phyloP scores from a whole-genome alignment of 306 rosid species.

The Citrullus colocynthis region DNA sequence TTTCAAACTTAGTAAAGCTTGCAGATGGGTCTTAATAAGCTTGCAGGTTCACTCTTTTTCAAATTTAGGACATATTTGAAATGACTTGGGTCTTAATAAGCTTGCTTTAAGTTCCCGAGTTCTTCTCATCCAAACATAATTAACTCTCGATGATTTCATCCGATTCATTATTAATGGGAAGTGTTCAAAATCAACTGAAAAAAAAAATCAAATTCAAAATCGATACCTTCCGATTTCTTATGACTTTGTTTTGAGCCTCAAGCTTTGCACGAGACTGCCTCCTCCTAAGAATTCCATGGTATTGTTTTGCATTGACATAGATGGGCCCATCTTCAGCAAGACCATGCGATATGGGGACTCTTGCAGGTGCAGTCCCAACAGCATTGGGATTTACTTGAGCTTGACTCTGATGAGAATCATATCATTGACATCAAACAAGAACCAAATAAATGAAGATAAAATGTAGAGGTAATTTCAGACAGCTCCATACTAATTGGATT shows the following conservation, averaged over 20 bases:
- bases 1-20: not conserved
- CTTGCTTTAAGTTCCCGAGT: not conserved
- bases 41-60: no score
- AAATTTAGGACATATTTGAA: no score
- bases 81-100: not conserved
- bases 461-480: not conserved
- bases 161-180: not conserved
- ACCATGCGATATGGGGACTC: slow-evolving; percentile 64
- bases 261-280: slow-evolving; percentile 86
- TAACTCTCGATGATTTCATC: not conserved
- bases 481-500: not conserved
- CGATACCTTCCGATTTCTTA: slow-evolving; percentile 58
- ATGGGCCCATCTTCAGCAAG: slow-evolving; percentile 77
- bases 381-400: slow-evolving; percentile 28
- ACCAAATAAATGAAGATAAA: not conserved
- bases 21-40: no score
- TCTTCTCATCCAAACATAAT: not conserved
- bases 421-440: not conserved
- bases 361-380: slow-evolving; percentile 47
- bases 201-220: not conserved
- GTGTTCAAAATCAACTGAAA: not conserved
- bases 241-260: slow-evolving; percentile 67
- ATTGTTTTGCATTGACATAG: slow-evolving; percentile 83
- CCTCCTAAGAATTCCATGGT: slow-evolving; percentile 83
- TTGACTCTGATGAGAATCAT: slow-evolving; percentile 17